Evolutionary conservation across 192 early-diverging fungal species (phyloP), one percentile per base, ranked within the genome.

Genomic region (Pilobolus umbonatus): DNA sequence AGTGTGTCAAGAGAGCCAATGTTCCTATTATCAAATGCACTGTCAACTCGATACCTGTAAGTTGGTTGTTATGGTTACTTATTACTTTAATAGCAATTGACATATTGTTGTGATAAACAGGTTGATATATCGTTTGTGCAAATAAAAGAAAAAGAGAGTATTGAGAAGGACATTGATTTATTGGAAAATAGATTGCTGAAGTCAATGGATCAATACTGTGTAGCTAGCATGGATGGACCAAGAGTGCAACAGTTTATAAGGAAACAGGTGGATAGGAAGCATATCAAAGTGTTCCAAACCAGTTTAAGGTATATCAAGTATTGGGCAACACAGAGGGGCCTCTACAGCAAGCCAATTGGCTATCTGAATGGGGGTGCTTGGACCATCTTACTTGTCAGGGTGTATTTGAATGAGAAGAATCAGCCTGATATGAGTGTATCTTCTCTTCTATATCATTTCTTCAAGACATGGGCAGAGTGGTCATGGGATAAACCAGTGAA

Each of bases 41-140:
- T 1, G 31, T 59, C 25, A 57, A 69, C 19, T 52, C 56, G 2
- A 38, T 69, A 6, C 25, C 44, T 17, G 61, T 57, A 58, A 40
- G 56, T 28, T 32, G 11, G 0, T 12, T 26, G 12, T 4, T 19
- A 12, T 19, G n/a, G 5, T 5, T 26, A 35, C 29, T 31, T 4
- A 12, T 14, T 40, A 17, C 31, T 52, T 26, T 51, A 29, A n/a
- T 22, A 36, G 10, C n/a, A 34, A 49, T 40, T 32, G 22, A 19
- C 31, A 45, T 47, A 7, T 21, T 44, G 17, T 42, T 9, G 7
- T 26, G 10, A 10, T 31, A 34, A 7, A 53, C 11, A 65, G 64
- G 45, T 58, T 39, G 67, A 69, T 25, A 69, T 69, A 26, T 69
- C 67, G 17, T 69, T 62, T 69, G 67, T 59, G 12, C 39, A 56